phyloP scores from a whole-genome alignment of 176 grass and related monocot genomes.

The Thinopyrum elongatum region DNA sequence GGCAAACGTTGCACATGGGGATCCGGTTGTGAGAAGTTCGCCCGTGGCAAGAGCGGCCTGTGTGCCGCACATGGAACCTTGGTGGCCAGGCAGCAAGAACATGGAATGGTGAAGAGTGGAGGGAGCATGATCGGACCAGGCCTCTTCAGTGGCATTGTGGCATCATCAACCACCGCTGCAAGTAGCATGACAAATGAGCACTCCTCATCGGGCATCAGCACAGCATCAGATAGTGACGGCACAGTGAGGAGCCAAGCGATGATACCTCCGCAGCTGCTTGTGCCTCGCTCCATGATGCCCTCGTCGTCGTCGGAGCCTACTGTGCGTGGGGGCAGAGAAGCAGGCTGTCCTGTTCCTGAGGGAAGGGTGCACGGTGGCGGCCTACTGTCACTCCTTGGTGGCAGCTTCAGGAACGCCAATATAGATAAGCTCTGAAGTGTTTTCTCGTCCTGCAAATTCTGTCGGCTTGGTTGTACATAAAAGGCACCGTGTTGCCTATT shows the following conservation, averaged over 20 bases:
- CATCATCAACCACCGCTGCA: constrained; percentile 30
- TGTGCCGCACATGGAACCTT: constrained; percentile 64
- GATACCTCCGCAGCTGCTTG: constrained; percentile 63
- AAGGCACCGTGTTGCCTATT: constrained; percentile 24
- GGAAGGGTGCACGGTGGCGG: constrained; percentile 78
- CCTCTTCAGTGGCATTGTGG: constrained; percentile 55
- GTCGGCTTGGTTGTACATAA: constrained; percentile 45
- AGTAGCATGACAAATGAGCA: constrained; percentile 52
- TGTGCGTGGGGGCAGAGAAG: constrained; percentile 42
- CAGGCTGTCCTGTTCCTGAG: constrained; percentile 48
- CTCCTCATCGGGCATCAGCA: constrained; percentile 49
- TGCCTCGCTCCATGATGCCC: constrained; percentile 71
- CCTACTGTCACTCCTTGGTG: constrained; percentile 63
- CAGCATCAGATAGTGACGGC: constrained; percentile 41
- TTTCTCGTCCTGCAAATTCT: constrained; percentile 26
- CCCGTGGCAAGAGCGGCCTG: constrained; percentile 59
- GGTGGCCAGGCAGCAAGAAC: constrained; percentile 50
- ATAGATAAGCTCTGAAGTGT: constrained; percentile 37
- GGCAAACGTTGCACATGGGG: constrained; percentile 63
- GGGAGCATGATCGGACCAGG: constrained; percentile 59
- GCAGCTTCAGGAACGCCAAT: constrained; percentile 60
- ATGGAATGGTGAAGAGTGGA: constrained; percentile 15
- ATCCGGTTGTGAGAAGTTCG: constrained; percentile 62
- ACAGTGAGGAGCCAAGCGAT: constrained; percentile 50
- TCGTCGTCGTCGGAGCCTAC: constrained; percentile 30